A percentile compares a stretch with the other conserved stretches of the same genome.
Conservation (phyloP, 495 filamentous ascomycete species). For the Penicillium lagena region DNA sequence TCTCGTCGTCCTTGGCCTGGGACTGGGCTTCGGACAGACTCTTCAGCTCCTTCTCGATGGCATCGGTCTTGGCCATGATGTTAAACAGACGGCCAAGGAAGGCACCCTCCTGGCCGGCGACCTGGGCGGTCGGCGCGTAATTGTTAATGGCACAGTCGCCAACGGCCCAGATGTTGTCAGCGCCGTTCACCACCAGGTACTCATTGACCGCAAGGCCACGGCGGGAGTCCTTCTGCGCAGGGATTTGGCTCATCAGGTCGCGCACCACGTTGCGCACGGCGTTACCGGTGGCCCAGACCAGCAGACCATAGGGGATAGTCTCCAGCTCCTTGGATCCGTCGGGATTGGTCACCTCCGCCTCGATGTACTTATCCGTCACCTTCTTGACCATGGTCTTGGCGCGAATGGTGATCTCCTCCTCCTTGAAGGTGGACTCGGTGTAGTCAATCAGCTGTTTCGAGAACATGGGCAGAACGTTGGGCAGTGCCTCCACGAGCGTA, state of each 20-base stretch:
- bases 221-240: conserved; percentile 90
- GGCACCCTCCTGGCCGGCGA: conserved; percentile 90
- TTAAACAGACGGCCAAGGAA: conserved; percentile 97
- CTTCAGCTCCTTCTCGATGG: conserved; percentile 66
- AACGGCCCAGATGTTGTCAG: conserved; percentile 91
- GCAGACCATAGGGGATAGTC: conserved; percentile 85
- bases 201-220: conserved; percentile 95
- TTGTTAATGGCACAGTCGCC: conserved; percentile 91
- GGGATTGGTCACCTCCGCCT: conserved; percentile 80
- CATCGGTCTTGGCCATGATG: conserved; percentile 88
- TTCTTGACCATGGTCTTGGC: conserved; percentile 99
- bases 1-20: conserved; percentile 51
- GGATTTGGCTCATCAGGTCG: conserved; percentile 87
- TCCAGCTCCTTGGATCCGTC: conserved; percentile 78
- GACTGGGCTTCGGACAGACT: conserved; percentile 56
- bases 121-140: conserved; percentile 96
- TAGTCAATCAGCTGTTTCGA: conserved; percentile 99
- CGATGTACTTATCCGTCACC: conserved; percentile 90
- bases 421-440: conserved; percentile 97
- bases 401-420: conserved; percentile 92
- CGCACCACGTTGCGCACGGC: conserved; percentile 80
- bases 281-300: conserved; percentile 98
- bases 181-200: conserved; percentile 95
- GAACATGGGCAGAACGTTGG: conserved; percentile 97
- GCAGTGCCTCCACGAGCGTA: conserved; percentile 95